Evolutionary conservation across 2,329 filamentous ascomycete genomes (phyloP), one percentile per base, ranked within the genome.

Genomic region (Pseudocercospora musae): DNA sequence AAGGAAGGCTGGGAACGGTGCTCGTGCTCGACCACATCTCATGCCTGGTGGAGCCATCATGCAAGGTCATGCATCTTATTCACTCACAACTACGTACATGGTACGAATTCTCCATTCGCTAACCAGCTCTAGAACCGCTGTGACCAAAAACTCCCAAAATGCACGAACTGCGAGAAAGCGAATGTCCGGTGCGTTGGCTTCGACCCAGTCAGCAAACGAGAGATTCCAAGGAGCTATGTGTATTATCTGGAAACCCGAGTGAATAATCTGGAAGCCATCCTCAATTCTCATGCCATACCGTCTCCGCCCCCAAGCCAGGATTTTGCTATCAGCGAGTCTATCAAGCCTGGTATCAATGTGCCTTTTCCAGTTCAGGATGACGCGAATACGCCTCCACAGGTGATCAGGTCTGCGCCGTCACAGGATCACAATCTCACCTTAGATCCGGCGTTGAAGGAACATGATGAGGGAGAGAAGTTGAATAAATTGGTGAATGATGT

Each of bases 141-240:
- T 78, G 94, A 98, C 78, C 94, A 97, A 82, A 89, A 89, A 68
- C 83, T 98, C 65, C 94, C 94, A 8, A 91, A 90, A 71, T 98
- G 94, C 76, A 89, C 90, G 46, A 91, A 91, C 69, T 98, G 94
- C 78, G 92, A 93, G 75, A 97, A 97, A 79, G 93, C 91, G n/a
- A 85, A 86, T 62, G 91, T 96, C 50, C 89, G 90, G 68, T 98
- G 95, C 76, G 92, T 97, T 56, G 94, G 94, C 66, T 97, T 96
- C 77, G 94, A 98, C 75, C 93, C 94, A 33, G 96, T 97, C 73
- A 96, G 92, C 23, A 97, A 97, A 82, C 88, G 91, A 73, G 92
- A 97, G 78, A 96, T 98, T 62, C 94, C 94, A 55, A 65, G 71
- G 66, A 91, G 89, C 76, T 98, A 98, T 80, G 92, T 98, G 54